These are phyloP conservation scores for Wickerhamomyces queroliae DNA, from an alignment of 805 yeast species.

Conservation along the genomic window DNA sequence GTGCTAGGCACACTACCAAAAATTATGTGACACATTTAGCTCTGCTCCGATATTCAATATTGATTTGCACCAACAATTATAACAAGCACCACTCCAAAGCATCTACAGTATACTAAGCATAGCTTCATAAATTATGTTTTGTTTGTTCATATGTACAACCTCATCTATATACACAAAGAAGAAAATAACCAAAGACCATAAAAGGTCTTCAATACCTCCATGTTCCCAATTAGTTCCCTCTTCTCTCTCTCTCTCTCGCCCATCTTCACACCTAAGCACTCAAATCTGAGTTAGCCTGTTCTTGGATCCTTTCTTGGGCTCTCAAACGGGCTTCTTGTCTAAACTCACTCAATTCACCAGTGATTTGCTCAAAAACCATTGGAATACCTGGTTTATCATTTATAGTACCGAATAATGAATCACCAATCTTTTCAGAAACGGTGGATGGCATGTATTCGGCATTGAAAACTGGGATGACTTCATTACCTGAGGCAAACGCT, in stretches of 20 bases:
- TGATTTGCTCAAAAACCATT: slow-evolving; percentile 28
- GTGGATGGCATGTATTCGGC: slow-evolving; percentile 18
- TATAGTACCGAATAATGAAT: slow-evolving; percentile 32
- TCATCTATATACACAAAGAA: too few relatives aligned
- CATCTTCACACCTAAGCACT: neutral
- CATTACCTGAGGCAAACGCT: slow-evolving; percentile 36
- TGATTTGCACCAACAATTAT: too few relatives aligned
- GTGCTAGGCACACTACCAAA: too few relatives aligned
- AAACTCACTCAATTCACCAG: slow-evolving; percentile 26
- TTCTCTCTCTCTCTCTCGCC: neutral
- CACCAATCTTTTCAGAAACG: slow-evolving; percentile 20
- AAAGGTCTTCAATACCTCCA: too few relatives aligned
- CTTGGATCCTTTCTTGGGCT: neutral
- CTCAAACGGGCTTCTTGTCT: slow-evolving; percentile 17
- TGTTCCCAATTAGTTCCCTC: too few relatives aligned
- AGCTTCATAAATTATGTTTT: too few relatives aligned
- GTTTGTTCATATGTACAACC: too few relatives aligned
- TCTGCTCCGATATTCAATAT: too few relatives aligned
- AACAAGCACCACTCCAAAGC: too few relatives aligned
- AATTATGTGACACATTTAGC: too few relatives aligned
- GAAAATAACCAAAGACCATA: too few relatives aligned
- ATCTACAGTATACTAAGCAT: too few relatives aligned
- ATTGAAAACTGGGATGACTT: slow-evolving; percentile 19
- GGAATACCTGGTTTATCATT: slow-evolving; percentile 29
- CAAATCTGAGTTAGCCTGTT: neutral